Evolutionary conservation across 202 grass and related monocot species (phyloP).

Genomic region (Cymbopogon flexuosus): DNA sequence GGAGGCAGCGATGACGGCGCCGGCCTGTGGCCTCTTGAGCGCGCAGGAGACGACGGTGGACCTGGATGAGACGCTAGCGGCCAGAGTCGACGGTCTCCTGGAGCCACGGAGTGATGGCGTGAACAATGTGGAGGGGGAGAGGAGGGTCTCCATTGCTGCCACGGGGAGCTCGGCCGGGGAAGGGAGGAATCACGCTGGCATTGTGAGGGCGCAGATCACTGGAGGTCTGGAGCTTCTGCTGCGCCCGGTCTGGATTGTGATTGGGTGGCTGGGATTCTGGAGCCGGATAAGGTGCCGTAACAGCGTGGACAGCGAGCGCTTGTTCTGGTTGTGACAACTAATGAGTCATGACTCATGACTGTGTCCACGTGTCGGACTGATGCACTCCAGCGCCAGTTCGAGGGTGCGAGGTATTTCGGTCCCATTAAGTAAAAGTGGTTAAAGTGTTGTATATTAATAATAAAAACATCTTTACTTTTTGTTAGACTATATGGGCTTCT

Average conservation of each 20-base stretch:
- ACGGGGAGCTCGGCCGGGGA: not conserved
- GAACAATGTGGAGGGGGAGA: conserved; percentile 52
- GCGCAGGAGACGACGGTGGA: conserved; percentile 36
- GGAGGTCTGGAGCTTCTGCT: conserved; percentile 14
- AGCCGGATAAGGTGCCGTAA: conserved; percentile 57
- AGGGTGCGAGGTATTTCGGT: too few species aligned
- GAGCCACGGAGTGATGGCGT: conserved; percentile 27
- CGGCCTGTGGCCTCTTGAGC: conserved; percentile 23
- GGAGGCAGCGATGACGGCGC: not conserved
- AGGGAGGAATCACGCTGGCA: not conserved
- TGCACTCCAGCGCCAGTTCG: not conserved
- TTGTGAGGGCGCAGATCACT: conserved; percentile 17
- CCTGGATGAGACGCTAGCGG: not conserved
- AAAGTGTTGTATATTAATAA: too few species aligned
- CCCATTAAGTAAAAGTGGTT: too few species aligned
- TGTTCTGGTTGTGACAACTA: not conserved
- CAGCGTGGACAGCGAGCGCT: not conserved
- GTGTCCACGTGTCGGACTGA: not conserved
- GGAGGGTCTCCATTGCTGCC: conserved; percentile 59
- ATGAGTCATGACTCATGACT: not conserved
- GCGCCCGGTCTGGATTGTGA: conserved; percentile 47
- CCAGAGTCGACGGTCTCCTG: conserved; percentile 11
- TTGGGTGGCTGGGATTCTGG: conserved; percentile 77
- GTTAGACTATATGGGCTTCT: too few species aligned
- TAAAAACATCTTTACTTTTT: too few species aligned